Base-by-base conservation (phyloP, 345 rosid species). In the Durio zibethinus region DNA sequence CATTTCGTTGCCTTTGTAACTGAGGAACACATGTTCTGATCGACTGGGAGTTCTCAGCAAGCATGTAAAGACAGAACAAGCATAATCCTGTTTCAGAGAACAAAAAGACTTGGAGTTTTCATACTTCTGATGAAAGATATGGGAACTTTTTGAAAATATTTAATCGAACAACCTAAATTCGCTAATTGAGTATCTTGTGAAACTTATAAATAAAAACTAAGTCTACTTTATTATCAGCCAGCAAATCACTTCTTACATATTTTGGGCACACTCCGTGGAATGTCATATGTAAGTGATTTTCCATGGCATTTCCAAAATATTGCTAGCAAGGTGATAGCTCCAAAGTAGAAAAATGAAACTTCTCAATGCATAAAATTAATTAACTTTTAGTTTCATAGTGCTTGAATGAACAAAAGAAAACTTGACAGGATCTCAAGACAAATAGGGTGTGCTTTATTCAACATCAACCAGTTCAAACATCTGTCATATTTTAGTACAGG, bases 11-110 rank as follows among this genome's bases (percentile, higher is more conserved):
- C 80, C 87, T 83, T 42, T 84, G 74, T 63, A 86, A 70, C 78
- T 75, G 59, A 10, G 88, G 84, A 16, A 85, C 43, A 27, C 78
- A 53, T 15, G 78, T 74, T 72, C 85, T 83, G 84, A 85, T 75
- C 42, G 88, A 80, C 60, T 84, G 89, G 1, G 88, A 87, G 82
- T 65, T 88, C 84, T 89, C 90, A 7, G 87, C 88, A 43, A 93
- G 79, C 84, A 86, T 86, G 86, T 85, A 92, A 57, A 92, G 85
- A 80, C 97, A 95, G 87, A 93, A 93, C 76, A 92, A 73, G 86
- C 93, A 93, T 43, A 92, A 81, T 65, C 97, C 97, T 95, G 91
- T 78, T 74, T 48, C 74, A 80, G 11, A 54, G 23, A 75, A 42
- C 48, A 78, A 21, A 63, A 10, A 9, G 20, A 43, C 29, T 15